Percentiles rank a stretch among this genome's conserved stretches.
These are phyloP conservation scores for Linum lewisii DNA, from an alignment of 345 rosid genomes.

Conservation along the genomic window DNA sequence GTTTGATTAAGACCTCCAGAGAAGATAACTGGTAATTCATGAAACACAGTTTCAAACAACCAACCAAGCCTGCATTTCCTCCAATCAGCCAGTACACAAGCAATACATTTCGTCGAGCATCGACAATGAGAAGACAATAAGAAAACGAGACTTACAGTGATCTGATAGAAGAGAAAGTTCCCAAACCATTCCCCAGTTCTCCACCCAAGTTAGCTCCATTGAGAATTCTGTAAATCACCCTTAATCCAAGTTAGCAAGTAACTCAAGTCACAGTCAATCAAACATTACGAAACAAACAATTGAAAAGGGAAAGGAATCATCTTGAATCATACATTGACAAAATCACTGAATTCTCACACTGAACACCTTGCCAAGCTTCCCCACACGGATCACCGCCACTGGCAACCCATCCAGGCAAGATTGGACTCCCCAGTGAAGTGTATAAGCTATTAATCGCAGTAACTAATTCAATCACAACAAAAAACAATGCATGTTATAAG, in stretches of 20 bases:
- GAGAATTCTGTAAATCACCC: constrained; percentile 41
- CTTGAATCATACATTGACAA: constrained; percentile 38
- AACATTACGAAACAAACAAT: constrained; percentile 1
- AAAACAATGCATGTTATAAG: constrained; percentile 30
- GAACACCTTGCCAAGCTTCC: constrained; percentile 85
- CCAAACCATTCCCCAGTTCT: constrained; percentile 66
- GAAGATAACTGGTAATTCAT: no score
- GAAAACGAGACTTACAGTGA: constrained; percentile 47
- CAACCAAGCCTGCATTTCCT: background rate
- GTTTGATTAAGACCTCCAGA: no score
- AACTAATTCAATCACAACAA: constrained; percentile 36
- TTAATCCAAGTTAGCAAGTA: background rate
- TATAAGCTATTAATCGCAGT: constrained; percentile 72
- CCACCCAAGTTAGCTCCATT: constrained; percentile 94
- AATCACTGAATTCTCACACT: constrained; percentile 52
- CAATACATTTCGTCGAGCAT: no score
- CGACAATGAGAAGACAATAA: no score
- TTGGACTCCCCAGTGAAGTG: constrained; percentile 63
- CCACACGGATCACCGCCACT: constrained; percentile 94
- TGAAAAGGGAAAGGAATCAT: background rate
- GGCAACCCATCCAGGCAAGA: constrained; percentile 89
- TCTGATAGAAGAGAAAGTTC: constrained; percentile 55
- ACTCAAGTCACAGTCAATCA: background rate
- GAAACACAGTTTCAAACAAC: no score
- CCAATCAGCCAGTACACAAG: background rate